Conservation (phyloP, 2,329 filamentous ascomycete species). For the Biscogniauxia marginata region DNA sequence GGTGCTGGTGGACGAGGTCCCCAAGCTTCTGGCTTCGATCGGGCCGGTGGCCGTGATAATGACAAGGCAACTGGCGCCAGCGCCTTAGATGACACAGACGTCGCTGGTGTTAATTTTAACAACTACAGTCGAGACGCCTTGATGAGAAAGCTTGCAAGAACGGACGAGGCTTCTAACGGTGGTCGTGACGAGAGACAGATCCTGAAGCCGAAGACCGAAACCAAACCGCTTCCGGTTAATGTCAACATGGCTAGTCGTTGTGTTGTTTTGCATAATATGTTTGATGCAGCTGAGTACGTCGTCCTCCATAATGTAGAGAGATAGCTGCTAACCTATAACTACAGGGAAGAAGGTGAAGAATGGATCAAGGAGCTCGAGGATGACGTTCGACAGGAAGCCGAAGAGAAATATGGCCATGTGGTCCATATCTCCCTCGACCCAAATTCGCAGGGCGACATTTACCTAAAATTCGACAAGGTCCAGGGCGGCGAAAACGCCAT, state of each 20-base stretch:
- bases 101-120: conserved; percentile 98
- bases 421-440: conserved; percentile 95
- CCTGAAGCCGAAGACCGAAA: conserved; percentile 75
- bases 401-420: conserved; percentile 93
- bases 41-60: conserved; percentile 82
- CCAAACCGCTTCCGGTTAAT: conserved; percentile 76
- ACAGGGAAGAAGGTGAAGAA: conserved; percentile 77
- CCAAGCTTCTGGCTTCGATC: conserved; percentile 85
- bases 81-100: conserved; percentile 95
- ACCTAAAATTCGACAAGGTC: conserved; percentile 96
- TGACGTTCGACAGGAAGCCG: conserved; percentile 89
- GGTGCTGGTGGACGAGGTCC: conserved; percentile 84
- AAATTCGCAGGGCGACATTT: conserved; percentile 93
- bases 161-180: conserved; percentile 72
- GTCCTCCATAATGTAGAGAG: background rate
- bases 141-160: conserved; percentile 97
- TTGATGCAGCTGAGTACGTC: conserved; percentile 85
- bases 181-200: conserved; percentile 69
- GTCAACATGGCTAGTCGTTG: conserved; percentile 92
- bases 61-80: conserved; percentile 90
- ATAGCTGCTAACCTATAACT: conserved; percentile 33
- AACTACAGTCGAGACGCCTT: conserved; percentile 98
- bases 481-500: conserved; percentile 96
- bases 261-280: conserved; percentile 93
- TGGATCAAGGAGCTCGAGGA: conserved; percentile 95